phyloP scores from a whole-genome alignment of 495 filamentous ascomycete species.

The Penicillium malachiteum region DNA sequence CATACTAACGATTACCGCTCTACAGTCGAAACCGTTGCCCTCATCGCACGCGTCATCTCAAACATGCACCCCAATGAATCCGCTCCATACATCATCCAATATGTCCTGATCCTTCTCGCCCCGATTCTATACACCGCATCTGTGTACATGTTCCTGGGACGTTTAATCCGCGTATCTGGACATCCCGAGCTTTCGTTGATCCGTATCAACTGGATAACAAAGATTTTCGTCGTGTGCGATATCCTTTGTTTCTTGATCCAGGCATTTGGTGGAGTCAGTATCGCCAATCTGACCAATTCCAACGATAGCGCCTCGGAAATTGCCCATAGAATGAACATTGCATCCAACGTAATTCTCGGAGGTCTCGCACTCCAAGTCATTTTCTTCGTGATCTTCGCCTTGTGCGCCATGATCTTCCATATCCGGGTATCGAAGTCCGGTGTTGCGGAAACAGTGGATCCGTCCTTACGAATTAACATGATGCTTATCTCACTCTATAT shows the following conservation, averaged over 20 bases:
- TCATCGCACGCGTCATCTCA: slow-evolving; percentile 1
- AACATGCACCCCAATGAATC: not conserved
- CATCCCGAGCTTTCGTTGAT: slow-evolving; percentile 11
- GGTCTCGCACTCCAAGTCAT: slow-evolving; percentile 60
- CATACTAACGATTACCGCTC: not conserved
- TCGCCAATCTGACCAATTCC: slow-evolving; percentile 2
- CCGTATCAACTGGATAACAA: slow-evolving; percentile 49
- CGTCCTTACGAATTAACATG: not conserved
- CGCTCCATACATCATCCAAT: slow-evolving; percentile 6
- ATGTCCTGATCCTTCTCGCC: slow-evolving; percentile 9
- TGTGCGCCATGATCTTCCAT: slow-evolving; percentile 34
- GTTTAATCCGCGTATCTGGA: slow-evolving; percentile 56
- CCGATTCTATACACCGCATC: slow-evolving; percentile 52
- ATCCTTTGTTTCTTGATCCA: slow-evolving; percentile 61
- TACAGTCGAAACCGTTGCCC: slow-evolving; percentile 9
- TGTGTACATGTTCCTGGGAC: slow-evolving; percentile 63
- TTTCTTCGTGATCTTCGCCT: slow-evolving; percentile 56
- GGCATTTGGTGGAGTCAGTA: slow-evolving; percentile 43
- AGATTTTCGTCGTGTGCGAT: slow-evolving; percentile 61
- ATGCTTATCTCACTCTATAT: slow-evolving; percentile 4
- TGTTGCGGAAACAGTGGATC: slow-evolving; percentile 19
- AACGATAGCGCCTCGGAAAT: slow-evolving; percentile 1
- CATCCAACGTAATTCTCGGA: slow-evolving; percentile 50
- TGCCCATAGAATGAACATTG: slow-evolving; percentile 13
- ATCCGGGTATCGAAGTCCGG: slow-evolving; percentile 26